Evolutionary conservation across 805 yeast genomes (phyloP).

Genomic region (Candida maesae): DNA sequence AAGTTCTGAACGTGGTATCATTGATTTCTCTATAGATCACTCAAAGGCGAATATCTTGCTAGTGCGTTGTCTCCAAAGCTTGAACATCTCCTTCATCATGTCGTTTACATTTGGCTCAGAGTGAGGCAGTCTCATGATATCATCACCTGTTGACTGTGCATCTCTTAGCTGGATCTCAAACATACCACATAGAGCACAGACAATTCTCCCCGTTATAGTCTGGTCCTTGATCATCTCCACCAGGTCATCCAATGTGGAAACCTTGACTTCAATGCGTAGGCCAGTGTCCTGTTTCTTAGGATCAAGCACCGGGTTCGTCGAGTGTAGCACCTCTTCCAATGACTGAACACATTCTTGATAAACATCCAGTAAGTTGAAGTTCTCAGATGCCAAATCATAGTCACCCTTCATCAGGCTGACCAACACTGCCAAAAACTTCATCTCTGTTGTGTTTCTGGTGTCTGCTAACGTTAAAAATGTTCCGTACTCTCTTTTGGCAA

Average conservation of each 20-base stretch:
- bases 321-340: constrained; percentile 17
- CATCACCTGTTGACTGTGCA: constrained; percentile 7
- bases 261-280: neutral
- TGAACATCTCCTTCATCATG: constrained; percentile 9
- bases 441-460: constrained; percentile 12
- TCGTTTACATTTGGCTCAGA: constrained; percentile 5
- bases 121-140: constrained; percentile 9
- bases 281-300: constrained; percentile 12
- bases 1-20: too few species aligned
- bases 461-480: constrained; percentile 25
- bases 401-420: constrained; percentile 26
- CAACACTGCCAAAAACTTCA: constrained; percentile 18
- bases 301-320: constrained; percentile 25
- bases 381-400: constrained; percentile 10
- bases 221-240: constrained; percentile 25
- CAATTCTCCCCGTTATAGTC: constrained; percentile 32
- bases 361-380: constrained; percentile 9
- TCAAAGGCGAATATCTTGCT: constrained; percentile 35
- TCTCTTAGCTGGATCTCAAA: constrained; percentile 26
- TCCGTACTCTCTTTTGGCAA: constrained; percentile 28
- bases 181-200: constrained; percentile 33
- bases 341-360: neutral
- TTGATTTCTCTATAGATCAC: constrained; percentile 10
- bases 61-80: constrained; percentile 26
- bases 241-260: constrained; percentile 22